Conservation (phyloP, 306 rosid genomes). For the Cicer bijugum region DNA sequence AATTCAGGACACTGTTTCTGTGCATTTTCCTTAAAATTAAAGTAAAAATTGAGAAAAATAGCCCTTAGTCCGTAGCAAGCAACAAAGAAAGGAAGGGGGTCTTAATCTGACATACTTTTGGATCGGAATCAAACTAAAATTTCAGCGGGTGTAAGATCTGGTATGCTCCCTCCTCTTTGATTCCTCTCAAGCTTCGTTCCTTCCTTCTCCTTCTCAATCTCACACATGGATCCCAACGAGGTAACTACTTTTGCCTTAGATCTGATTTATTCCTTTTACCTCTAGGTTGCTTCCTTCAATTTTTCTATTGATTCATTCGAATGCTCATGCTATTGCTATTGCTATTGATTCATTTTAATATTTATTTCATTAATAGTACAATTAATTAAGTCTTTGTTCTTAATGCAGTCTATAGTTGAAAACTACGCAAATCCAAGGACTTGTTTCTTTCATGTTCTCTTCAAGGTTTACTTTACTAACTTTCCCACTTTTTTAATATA, state of each 20-base stretch:
- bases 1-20: not conserved
- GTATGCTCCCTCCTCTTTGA: slow-evolving; percentile 37
- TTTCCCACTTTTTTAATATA: not conserved
- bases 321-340: not conserved
- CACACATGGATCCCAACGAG: slow-evolving; percentile 57
- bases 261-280: slow-evolving; percentile 20
- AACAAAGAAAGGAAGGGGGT: not conserved
- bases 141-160: slow-evolving; percentile 37
- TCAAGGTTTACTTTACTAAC: slow-evolving; percentile 65
- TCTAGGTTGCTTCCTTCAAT: not conserved
- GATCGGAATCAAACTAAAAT: slow-evolving; percentile 3
- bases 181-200: slow-evolving; percentile 29
- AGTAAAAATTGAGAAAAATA: not conserved
- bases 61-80: not conserved
- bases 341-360: slow-evolving; percentile 11
- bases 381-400: slow-evolving; percentile 31
- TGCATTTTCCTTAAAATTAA: not conserved
- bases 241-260: slow-evolving; percentile 44
- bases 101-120: not conserved
- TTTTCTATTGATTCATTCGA: not conserved
- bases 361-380: not conserved
- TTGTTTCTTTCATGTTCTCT: slow-evolving; percentile 92
- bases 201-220: slow-evolving; percentile 11
- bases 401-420: slow-evolving; percentile 77
- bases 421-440: slow-evolving; percentile 95